Conservation (phyloP, 148 eudicot species). For the Agrostemma githago region DNA sequence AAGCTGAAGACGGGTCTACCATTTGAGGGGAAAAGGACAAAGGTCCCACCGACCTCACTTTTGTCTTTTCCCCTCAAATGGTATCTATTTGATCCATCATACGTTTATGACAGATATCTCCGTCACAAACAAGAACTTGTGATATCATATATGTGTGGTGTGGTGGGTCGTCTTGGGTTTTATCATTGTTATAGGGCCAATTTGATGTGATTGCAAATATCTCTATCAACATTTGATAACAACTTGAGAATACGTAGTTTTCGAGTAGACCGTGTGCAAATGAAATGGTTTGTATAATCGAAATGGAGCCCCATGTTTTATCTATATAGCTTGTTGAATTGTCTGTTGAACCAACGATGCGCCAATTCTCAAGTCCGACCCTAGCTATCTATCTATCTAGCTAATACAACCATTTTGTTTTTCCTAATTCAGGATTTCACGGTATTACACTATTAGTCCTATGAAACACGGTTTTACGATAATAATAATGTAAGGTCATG, state of each 20-base stretch:
- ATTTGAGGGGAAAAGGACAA: no score
- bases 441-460: no score
- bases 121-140: no score
- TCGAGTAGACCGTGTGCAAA: background rate
- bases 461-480: no score
- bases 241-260: background rate
- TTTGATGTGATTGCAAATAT: background rate
- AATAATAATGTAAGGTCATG: no score
- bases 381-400: background rate
- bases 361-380: constrained; percentile 30
- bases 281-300: no score
- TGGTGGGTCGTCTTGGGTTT: background rate
- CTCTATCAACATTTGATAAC: background rate
- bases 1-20: no score
- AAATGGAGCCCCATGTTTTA: constrained; percentile 14
- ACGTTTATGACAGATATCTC: no score
- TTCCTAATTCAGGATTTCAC: background rate
- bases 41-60: no score
- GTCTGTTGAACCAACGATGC: constrained; percentile 26
- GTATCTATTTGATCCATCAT: no score
- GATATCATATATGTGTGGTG: background rate
- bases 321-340: background rate
- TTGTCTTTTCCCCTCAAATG: no score
- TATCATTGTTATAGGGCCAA: background rate
- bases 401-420: background rate